phyloP scores from a whole-genome alignment of 1,139 yeast genomes.

The Citeromyces hawaiiensis region DNA sequence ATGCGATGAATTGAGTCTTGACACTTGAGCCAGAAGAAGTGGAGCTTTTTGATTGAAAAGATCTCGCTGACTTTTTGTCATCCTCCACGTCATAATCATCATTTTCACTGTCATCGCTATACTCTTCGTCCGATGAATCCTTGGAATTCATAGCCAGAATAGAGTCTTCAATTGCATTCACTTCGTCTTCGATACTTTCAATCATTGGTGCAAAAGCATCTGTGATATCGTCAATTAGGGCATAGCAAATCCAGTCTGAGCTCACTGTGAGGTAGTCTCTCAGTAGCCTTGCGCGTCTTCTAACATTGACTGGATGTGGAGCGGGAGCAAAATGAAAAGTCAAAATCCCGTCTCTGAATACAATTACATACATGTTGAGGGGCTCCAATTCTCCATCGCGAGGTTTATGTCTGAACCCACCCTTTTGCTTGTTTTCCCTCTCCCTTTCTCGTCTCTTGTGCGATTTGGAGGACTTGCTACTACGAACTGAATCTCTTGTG shows the following conservation, averaged over 20 bases:
- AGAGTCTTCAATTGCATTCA: constrained; percentile 82
- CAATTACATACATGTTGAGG: constrained; percentile 83
- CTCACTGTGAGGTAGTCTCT: constrained; percentile 82
- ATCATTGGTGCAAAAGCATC: constrained; percentile 97
- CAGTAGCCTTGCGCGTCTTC: constrained; percentile 80
- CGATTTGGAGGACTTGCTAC: neutral
- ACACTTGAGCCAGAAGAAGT: constrained; percentile 23
- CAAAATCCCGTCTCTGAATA: constrained; percentile 79
- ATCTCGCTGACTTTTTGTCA: constrained; percentile 9
- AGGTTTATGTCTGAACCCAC: constrained; percentile 16
- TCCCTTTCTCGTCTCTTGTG: constrained; percentile 4
- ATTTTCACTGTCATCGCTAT: constrained; percentile 21
- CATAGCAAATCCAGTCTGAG: constrained; percentile 96
- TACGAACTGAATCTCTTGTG: neutral
- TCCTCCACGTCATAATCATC: constrained; percentile 17
- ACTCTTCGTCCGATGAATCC: constrained; percentile 31
- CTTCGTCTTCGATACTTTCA: constrained; percentile 85
- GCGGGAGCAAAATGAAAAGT: constrained; percentile 93
- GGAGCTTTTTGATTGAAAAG: constrained; percentile 9
- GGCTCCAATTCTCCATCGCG: constrained; percentile 79
- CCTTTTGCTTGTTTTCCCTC: constrained; percentile 7
- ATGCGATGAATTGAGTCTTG: constrained; percentile 50
- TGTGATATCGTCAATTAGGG: constrained; percentile 90
- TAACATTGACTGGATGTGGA: constrained; percentile 90
- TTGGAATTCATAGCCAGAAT: constrained; percentile 78